Base-by-base conservation (phyloP, 352 stramenopile species). In the Phytophthora litchii region DNA sequence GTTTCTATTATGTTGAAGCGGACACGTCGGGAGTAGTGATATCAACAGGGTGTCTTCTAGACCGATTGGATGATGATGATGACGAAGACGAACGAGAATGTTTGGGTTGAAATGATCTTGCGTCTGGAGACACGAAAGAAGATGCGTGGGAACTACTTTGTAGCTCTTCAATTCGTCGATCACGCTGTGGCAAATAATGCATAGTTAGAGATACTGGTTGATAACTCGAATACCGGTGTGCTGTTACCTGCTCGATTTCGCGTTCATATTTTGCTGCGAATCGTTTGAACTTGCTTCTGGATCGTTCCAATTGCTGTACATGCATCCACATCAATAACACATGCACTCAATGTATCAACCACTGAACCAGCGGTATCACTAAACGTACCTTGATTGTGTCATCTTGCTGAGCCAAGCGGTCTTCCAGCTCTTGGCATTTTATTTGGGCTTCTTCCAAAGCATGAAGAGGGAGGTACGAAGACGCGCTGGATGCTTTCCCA, bases 261-360 rank as follows among this genome's bases (percentile, higher is more conserved):
- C 75, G 75, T 54, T 94, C 86, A 31, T 94, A 94, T 50, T 93
- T 92, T 4, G 80, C 86, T 0, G 82, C 86, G 42, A 94, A 94
- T 10, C 83, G 76, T 58, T 92, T 91, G 56, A 94, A 94, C 36
- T 94, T 94, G 61, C 81, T 93, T 16, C 86, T 81, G 16, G 86
- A 94, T 23, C 83, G 70, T 67, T 94, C 86, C 36, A 94, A 49
- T 81, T 89, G 80, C 85, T 94, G 49, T 16, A 64, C n/a, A n/a
- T n/a, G n/a, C n/a, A n/a, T n/a, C n/a, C n/a, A n/a, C n/a, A n/a
- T n/a, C n/a, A 25, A 54, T 31, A 8, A n/a, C n/a, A n/a, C n/a
- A n/a, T n/a, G n/a, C n/a, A n/a, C n/a, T n/a, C n/a, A n/a, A n/a
- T n/a, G n/a, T n/a, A n/a, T n/a, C n/a, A n/a, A n/a, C n/a, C n/a